Percentiles rank a stretch among this genome's conserved stretches.
Evolutionary conservation across 2,329 filamentous ascomycete genomes (phyloP).

Genomic region (Penicillium sp.): DNA sequence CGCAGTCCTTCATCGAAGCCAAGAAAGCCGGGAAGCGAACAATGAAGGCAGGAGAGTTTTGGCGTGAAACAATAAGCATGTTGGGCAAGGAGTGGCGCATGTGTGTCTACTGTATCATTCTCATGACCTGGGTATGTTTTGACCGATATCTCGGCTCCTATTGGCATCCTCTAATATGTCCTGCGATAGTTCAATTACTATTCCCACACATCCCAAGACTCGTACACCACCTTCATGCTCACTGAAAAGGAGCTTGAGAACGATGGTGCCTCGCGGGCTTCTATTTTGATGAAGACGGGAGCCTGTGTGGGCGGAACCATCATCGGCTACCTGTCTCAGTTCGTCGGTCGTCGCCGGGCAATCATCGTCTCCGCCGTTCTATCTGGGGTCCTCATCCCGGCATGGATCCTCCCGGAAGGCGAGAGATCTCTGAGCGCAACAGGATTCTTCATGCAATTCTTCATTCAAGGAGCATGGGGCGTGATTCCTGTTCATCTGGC

Average conservation of each 20-base stretch:
- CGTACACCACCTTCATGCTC: slow-evolving; percentile 77
- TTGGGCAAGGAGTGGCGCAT: slow-evolving; percentile 69
- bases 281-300: slow-evolving; percentile 77
- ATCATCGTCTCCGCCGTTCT: slow-evolving; percentile 63
- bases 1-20: slow-evolving; percentile 69
- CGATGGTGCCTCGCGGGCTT: slow-evolving; percentile 63
- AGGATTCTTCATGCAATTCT: slow-evolving; percentile 56
- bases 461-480: slow-evolving; percentile 68
- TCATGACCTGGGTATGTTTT: slow-evolving; percentile 63
- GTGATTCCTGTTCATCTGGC: slow-evolving; percentile 72
- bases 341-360: slow-evolving; percentile 62
- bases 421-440: slow-evolving; percentile 28
- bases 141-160: not conserved
- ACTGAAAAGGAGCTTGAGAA: slow-evolving; percentile 67
- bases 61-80: slow-evolving; percentile 67
- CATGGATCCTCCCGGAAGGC: slow-evolving; percentile 60
- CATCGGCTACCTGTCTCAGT: slow-evolving; percentile 69
- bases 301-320: slow-evolving; percentile 59
- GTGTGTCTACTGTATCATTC: slow-evolving; percentile 70
- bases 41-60: slow-evolving; percentile 54
- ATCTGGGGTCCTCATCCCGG: slow-evolving; percentile 64
- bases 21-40: slow-evolving; percentile 57
- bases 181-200: slow-evolving; percentile 59
- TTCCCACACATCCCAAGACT: slow-evolving; percentile 77
- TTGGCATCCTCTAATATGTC: not conserved